These are phyloP conservation scores for Malassezia yamatoensis DNA, from an alignment of 1,284 basidiomycete species.

Conservation along the genomic window DNA sequence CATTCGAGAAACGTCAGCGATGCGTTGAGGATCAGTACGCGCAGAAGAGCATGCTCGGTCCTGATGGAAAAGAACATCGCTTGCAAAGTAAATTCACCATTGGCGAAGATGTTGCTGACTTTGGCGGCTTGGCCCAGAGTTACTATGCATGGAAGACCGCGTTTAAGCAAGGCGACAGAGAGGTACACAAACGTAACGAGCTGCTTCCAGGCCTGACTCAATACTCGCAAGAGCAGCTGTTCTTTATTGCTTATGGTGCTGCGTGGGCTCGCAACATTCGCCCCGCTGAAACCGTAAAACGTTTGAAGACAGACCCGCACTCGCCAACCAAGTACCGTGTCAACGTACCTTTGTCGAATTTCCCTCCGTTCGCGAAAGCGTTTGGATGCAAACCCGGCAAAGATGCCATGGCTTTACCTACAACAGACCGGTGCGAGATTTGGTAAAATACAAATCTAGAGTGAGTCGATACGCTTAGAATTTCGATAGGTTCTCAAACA, in stretches of 20 bases:
- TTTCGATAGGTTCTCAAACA: too few relatives aligned
- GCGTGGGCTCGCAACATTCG: slow-evolving; percentile 39
- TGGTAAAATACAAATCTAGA: slow-evolving; percentile 21
- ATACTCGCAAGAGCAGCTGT: slow-evolving; percentile 48
- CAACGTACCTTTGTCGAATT: slow-evolving; percentile 35
- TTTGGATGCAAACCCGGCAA: slow-evolving; percentile 37
- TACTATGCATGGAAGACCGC: slow-evolving; percentile 47
- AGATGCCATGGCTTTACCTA: slow-evolving; percentile 30
- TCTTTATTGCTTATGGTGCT: slow-evolving; percentile 45
- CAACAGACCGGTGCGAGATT: slow-evolving; percentile 35
- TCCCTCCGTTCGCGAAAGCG: slow-evolving; percentile 33
- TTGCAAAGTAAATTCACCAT: slow-evolving; percentile 64
- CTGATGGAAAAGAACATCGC: slow-evolving; percentile 67
- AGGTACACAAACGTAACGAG: slow-evolving; percentile 31
- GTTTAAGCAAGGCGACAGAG: slow-evolving; percentile 25
- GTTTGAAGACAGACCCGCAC: slow-evolving; percentile 42
- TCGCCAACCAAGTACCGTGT: slow-evolving; percentile 41
- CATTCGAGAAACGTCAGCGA: slow-evolving; percentile 70
- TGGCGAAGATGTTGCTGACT: slow-evolving; percentile 63
- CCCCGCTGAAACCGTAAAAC: slow-evolving; percentile 29
- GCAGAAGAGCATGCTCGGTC: slow-evolving; percentile 69
- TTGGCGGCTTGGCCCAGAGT: slow-evolving; percentile 48
- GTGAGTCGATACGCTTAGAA: too few relatives aligned
- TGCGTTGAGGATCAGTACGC: slow-evolving; percentile 86
- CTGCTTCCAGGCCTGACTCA: slow-evolving; percentile 43